Percentiles rank a stretch among this genome's conserved stretches.
Conservation (phyloP, 2,329 filamentous ascomycete species). For the Fusarium veterinarium region DNA sequence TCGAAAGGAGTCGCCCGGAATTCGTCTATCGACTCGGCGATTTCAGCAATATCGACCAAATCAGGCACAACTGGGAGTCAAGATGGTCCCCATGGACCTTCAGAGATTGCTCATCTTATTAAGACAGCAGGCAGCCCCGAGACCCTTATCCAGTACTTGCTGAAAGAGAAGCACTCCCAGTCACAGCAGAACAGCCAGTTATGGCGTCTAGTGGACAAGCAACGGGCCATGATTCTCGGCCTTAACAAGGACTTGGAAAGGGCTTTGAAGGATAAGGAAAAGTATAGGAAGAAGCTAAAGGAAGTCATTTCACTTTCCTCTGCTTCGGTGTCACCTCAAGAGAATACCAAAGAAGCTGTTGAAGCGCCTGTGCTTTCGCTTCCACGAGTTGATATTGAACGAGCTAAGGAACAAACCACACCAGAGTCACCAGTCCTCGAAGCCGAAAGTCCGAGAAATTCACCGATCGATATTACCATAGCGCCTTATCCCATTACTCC, state of each 20-base stretch:
- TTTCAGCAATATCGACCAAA: slow-evolving; percentile 78
- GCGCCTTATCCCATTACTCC: slow-evolving; percentile 75
- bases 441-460: slow-evolving; percentile 63
- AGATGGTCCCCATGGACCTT: slow-evolving; percentile 68
- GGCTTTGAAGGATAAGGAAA: slow-evolving; percentile 92
- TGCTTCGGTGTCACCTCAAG: slow-evolving; percentile 45
- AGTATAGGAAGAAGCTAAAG: slow-evolving; percentile 90
- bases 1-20: slow-evolving; percentile 70
- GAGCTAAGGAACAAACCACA: slow-evolving; percentile 34
- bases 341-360: slow-evolving; percentile 15
- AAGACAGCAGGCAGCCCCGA: slow-evolving; percentile 89
- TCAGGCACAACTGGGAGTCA: slow-evolving; percentile 66
- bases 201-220: slow-evolving; percentile 97
- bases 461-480: slow-evolving; percentile 68
- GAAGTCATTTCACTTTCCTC: slow-evolving; percentile 67
- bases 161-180: slow-evolving; percentile 92
- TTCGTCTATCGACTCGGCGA: slow-evolving; percentile 92
- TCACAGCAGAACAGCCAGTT: slow-evolving; percentile 91
- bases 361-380: slow-evolving; percentile 21
- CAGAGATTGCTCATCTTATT: slow-evolving; percentile 83
- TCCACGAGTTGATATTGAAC: slow-evolving; percentile 42
- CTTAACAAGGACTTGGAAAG: slow-evolving; percentile 95
- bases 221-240: slow-evolving; percentile 90
- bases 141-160: slow-evolving; percentile 85
- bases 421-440: slow-evolving; percentile 63